Conservation (phyloP, 352 stramenopile genomes). For the Phytophthora niederhauseri region DNA sequence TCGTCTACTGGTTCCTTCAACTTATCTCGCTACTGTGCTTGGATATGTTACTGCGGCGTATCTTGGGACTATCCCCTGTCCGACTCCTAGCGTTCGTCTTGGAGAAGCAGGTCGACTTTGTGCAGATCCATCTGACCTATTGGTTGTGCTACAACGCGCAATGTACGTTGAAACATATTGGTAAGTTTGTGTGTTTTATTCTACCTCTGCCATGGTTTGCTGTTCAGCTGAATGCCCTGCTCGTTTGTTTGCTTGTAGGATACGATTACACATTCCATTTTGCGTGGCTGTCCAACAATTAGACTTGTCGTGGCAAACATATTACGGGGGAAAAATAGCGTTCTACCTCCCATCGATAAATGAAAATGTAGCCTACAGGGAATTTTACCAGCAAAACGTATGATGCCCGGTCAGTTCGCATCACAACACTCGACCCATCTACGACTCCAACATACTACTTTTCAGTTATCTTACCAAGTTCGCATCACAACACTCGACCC, state of each 20-base stretch:
- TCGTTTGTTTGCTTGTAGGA: not conserved
- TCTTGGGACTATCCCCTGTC: constrained; percentile 16
- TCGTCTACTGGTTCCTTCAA: constrained; percentile 16
- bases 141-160: constrained; percentile 42
- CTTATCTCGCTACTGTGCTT: constrained; percentile 12
- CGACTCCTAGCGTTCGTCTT: constrained; percentile 45
- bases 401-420: too few relatives aligned
- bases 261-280: constrained; percentile 23
- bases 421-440: too few relatives aligned
- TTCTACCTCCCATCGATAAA: too few relatives aligned
- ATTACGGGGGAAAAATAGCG: too few relatives aligned
- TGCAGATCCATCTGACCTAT: constrained; percentile 35
- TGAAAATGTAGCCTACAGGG: too few relatives aligned
- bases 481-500: too few relatives aligned
- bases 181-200: not conserved
- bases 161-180: not conserved
- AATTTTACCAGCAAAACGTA: too few relatives aligned
- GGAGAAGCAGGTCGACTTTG: constrained; percentile 20
- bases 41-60: not conserved
- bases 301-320: too few relatives aligned
- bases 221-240: not conserved
- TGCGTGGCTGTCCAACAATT: not conserved
- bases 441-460: too few relatives aligned
- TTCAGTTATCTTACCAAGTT: too few relatives aligned
- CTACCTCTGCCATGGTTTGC: too few relatives aligned